These are phyloP conservation scores for Hortiboletus campestris DNA, from an alignment of 768 basidiomycete species.

Conservation along the genomic window DNA sequence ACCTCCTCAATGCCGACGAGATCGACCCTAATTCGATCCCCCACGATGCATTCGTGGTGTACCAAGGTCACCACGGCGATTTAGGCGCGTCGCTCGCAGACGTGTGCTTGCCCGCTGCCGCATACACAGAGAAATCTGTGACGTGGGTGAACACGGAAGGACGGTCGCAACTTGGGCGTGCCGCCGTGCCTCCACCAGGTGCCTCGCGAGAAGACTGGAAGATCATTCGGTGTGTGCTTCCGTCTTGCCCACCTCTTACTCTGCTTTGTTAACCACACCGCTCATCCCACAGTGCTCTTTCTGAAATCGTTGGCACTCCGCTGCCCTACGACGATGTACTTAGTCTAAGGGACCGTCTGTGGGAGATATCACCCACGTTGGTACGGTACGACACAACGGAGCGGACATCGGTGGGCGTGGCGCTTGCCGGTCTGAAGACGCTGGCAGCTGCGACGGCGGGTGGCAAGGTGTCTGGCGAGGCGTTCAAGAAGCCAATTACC, in stretches of 20 bases:
- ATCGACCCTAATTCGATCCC: slow-evolving; percentile 87
- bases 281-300: slow-evolving; percentile 62
- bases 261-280: background rate
- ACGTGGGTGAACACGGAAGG: slow-evolving; percentile 99
- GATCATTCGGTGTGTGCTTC: slow-evolving; percentile 69
- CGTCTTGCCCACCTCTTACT: background rate
- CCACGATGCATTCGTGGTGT: slow-evolving; percentile 91
- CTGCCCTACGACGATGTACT: slow-evolving; percentile 90
- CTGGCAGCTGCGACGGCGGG: slow-evolving; percentile 51
- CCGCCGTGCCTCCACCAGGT: slow-evolving; percentile 93
- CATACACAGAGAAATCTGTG: slow-evolving; percentile 88
- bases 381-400: slow-evolving; percentile 85
- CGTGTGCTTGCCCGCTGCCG: slow-evolving; percentile 87
- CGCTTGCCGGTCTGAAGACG: slow-evolving; percentile 63
- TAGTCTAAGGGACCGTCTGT: slow-evolving; percentile 85
- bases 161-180: slow-evolving; percentile 82
- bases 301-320: slow-evolving; percentile 77
- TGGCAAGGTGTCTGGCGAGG: slow-evolving; percentile 54
- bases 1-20: slow-evolving; percentile 95
- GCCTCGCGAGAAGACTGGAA: slow-evolving; percentile 97
- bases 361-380: slow-evolving; percentile 92
- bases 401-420: slow-evolving; percentile 68
- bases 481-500: slow-evolving; percentile 75
- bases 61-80: slow-evolving; percentile 98
- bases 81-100: slow-evolving; percentile 96